Conservation (phyloP, 768 basidiomycete species). For the Lentinula detonsa region DNA sequence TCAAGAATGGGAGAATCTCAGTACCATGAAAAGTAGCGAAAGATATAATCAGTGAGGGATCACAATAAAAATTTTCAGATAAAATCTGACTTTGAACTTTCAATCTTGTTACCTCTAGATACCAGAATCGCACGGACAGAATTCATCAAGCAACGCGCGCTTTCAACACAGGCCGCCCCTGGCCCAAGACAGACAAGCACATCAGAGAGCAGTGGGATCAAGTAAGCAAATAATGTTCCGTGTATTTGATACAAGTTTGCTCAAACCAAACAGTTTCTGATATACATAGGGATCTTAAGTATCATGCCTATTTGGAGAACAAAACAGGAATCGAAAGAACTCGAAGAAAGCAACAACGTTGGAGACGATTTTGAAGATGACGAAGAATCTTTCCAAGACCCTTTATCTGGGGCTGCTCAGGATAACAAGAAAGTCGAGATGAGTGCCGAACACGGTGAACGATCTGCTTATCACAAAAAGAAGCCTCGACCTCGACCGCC, state of each 20-base stretch:
- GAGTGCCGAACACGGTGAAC: neutral
- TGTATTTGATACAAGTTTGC: neutral
- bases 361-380: conserved; percentile 24
- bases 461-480: neutral
- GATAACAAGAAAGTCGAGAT: conserved; percentile 1
- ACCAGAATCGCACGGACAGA: conserved; percentile 14
- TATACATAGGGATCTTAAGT: conserved; percentile 53
- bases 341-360: conserved; percentile 22
- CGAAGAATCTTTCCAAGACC: neutral
- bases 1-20: conserved; percentile 66
- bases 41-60: conserved; percentile 46
- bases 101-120: neutral
- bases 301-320: conserved; percentile 35
- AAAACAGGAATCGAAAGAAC: conserved; percentile 22
- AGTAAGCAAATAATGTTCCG: conserved; percentile 29
- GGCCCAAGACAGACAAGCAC: conserved; percentile 28
- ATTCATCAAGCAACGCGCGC: conserved; percentile 12
- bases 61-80: neutral
- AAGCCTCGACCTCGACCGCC: conserved; percentile 27
- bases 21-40: conserved; percentile 36
- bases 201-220: conserved; percentile 56
- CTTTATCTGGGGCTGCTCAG: conserved; percentile 11
- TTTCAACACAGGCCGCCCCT: conserved; percentile 18
- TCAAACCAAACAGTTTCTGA: conserved; percentile 40
- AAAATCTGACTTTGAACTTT: neutral